Conservation (phyloP, 2,329 filamentous ascomycete genomes). For the Trematosphaeria pertusa region DNA sequence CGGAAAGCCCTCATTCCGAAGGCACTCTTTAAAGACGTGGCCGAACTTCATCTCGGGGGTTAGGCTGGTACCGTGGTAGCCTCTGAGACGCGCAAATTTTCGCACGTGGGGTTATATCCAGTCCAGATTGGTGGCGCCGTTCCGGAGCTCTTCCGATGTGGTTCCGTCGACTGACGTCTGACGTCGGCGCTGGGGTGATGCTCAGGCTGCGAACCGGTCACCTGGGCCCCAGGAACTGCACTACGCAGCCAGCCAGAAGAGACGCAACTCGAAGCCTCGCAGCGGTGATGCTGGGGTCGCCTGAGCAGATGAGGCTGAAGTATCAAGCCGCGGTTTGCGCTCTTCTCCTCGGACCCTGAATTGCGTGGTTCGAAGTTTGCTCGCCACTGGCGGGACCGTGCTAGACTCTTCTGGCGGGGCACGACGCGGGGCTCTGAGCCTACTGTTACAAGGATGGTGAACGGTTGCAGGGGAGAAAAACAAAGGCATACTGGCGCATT, state of each 20-base stretch:
- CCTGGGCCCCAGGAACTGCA: neutral
- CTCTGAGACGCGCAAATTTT: conserved; percentile 26
- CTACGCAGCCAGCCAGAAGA: neutral
- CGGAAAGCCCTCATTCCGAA: conserved; percentile 77
- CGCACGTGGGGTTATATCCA: conserved; percentile 35
- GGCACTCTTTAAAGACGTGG: conserved; percentile 74
- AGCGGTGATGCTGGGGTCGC: too few relatives aligned
- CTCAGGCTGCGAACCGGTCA: neutral
- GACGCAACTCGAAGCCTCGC: too few relatives aligned
- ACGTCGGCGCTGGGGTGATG: neutral
- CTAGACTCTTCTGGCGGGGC: too few relatives aligned
- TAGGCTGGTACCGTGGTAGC: conserved; percentile 25
- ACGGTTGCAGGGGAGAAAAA: too few relatives aligned
- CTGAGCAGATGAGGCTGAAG: too few relatives aligned
- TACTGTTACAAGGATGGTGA: too few relatives aligned
- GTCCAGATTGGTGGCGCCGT: conserved; percentile 19
- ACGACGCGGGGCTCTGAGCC: too few relatives aligned
- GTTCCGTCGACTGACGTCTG: conserved; percentile 10
- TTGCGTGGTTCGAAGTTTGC: too few relatives aligned
- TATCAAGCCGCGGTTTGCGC: too few relatives aligned
- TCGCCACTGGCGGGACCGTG: too few relatives aligned
- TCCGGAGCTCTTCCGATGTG: conserved; percentile 11
- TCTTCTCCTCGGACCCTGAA: too few relatives aligned
- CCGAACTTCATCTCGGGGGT: conserved; percentile 78
- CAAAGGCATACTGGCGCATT: conserved; percentile 4